These are phyloP conservation scores for Parmelia sp. DNA, from an alignment of 495 filamentous ascomycete genomes.

Conservation along the genomic window DNA sequence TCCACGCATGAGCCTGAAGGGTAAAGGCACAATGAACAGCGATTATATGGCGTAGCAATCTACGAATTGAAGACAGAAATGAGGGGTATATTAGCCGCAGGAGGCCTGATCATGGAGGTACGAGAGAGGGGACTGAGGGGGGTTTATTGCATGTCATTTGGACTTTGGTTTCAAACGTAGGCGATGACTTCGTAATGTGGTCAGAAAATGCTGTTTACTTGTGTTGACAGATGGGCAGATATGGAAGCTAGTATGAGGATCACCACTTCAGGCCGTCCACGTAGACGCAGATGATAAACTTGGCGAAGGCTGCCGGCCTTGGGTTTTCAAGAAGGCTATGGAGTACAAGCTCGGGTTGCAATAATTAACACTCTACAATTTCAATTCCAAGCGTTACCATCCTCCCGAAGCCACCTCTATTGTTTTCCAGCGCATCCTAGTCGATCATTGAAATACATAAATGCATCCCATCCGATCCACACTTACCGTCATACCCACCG, in stretches of 20 bases:
- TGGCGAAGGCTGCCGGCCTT: background rate
- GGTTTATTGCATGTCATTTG: background rate
- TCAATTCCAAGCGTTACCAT: background rate
- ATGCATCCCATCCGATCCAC: slow-evolving; percentile 88
- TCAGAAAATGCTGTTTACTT: background rate
- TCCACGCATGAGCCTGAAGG: background rate
- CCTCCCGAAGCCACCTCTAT: background rate
- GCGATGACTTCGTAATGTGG: background rate
- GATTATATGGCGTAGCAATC: background rate
- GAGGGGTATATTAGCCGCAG: background rate
- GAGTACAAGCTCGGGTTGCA: background rate
- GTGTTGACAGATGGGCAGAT: background rate
- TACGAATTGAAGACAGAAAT: background rate
- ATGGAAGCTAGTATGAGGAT: too few relatives aligned
- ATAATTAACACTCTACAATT: background rate
- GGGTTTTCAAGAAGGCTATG: background rate
- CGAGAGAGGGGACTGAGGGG: background rate
- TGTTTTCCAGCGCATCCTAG: background rate
- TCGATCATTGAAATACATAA: slow-evolving; percentile 70
- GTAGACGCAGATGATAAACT: background rate
- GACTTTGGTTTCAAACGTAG: background rate
- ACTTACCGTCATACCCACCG: slow-evolving; percentile 87
- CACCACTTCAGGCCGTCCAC: too few relatives aligned
- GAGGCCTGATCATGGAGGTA: background rate
- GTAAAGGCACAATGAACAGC: background rate